Evolutionary conservation across 1,139 yeast species (phyloP).

Genomic region (Lodderomyces margitis): DNA sequence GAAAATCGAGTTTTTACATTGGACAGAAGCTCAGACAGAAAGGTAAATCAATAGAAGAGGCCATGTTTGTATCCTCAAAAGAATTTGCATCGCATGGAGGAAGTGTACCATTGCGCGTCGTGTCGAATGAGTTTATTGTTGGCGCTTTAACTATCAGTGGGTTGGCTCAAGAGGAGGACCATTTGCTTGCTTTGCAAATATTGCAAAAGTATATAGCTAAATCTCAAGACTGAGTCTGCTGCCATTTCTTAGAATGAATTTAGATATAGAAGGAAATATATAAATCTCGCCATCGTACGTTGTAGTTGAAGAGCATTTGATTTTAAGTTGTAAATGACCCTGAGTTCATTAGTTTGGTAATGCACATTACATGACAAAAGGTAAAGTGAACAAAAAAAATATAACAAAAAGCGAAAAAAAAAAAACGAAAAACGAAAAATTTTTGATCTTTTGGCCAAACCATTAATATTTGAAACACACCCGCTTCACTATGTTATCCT

Average conservation of each 20-base stretch:
- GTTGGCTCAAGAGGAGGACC: constrained; percentile 49
- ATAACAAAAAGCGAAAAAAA: too few species aligned
- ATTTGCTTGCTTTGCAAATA: constrained; percentile 34
- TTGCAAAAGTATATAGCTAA: constrained; percentile 10
- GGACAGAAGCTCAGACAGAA: constrained; percentile 45
- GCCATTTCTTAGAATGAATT: too few species aligned
- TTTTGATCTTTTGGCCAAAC: neutral
- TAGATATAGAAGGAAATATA: too few species aligned
- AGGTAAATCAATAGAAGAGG: constrained; percentile 32
- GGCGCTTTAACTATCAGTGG: constrained; percentile 65
- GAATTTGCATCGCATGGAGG: constrained; percentile 68
- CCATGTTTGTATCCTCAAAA: constrained; percentile 37
- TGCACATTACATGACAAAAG: too few species aligned
- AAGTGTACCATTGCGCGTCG: constrained; percentile 52
- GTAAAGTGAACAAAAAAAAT: too few species aligned
- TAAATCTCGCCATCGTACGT: too few species aligned
- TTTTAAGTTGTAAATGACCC: too few species aligned
- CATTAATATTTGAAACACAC: too few species aligned
- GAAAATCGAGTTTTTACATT: constrained; percentile 52
- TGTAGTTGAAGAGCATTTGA: too few species aligned
- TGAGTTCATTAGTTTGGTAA: too few species aligned
- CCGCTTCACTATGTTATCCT: neutral
- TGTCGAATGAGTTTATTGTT: constrained; percentile 43
- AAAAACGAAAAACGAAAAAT: too few species aligned
- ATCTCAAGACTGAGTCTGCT: too few species aligned